Evolutionary conservation across 2,329 filamentous ascomycete genomes (phyloP).

Genomic region (Alternaria sp.): DNA sequence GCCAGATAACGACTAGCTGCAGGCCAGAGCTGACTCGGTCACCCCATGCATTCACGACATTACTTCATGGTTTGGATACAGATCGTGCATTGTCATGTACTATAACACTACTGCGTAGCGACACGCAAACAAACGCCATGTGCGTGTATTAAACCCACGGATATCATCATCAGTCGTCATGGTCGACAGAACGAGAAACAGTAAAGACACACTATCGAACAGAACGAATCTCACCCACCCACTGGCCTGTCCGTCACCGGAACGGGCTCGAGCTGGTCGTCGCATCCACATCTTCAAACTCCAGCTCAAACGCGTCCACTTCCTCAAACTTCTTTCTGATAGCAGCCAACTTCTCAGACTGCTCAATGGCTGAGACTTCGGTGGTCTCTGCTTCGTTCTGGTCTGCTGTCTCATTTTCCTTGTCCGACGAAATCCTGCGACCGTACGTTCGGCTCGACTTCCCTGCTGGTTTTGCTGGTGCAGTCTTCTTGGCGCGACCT

Average conservation of each 20-base stretch:
- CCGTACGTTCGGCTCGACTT: constrained; percentile 41
- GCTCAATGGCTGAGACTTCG: constrained; percentile 35
- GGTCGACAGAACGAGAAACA: not conserved
- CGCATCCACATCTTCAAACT: constrained; percentile 57
- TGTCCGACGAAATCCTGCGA: constrained; percentile 49
- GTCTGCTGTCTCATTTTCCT: constrained; percentile 47
- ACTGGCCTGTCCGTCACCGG: constrained; percentile 23
- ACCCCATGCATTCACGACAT: not conserved
- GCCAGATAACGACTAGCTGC: constrained; percentile 28
- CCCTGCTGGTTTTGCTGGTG: constrained; percentile 22
- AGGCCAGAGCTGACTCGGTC: not conserved
- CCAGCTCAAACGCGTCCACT: constrained; percentile 58
- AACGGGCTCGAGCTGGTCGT: constrained; percentile 50
- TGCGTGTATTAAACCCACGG: not conserved
- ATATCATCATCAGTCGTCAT: constrained; percentile 12
- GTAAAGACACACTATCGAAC: not conserved
- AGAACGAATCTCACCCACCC: not conserved
- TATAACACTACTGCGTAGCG: not conserved
- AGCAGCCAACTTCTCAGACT: constrained; percentile 48
- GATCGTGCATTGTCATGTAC: not conserved
- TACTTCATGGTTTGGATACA: not conserved
- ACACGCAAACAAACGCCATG: constrained; percentile 5
- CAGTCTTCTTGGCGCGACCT: constrained; percentile 29
- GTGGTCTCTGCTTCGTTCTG: constrained; percentile 33
- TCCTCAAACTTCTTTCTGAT: constrained; percentile 57